phyloP scores from a whole-genome alignment of 805 yeast genomes.

The Yamadazyma takamatsuzukensis region DNA sequence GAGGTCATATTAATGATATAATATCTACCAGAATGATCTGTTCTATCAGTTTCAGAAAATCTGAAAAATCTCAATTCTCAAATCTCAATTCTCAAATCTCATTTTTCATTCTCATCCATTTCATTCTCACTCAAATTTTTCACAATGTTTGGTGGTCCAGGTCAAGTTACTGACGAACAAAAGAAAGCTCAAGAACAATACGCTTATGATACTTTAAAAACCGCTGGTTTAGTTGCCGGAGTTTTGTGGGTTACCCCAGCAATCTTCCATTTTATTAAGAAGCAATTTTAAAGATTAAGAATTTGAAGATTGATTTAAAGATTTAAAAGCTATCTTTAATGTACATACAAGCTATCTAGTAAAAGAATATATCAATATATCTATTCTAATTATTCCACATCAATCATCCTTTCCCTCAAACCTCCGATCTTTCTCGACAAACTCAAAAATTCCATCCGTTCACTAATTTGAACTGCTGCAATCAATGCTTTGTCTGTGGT shows the following conservation, averaged over 20 bases:
- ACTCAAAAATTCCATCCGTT: conserved; percentile 45
- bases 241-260: conserved; percentile 61
- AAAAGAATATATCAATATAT: too few species aligned
- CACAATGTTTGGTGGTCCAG: conserved; percentile 49
- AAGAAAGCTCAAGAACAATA: conserved; percentile 62
- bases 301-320: too few species aligned
- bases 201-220: conserved; percentile 54
- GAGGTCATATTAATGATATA: conserved; percentile 90
- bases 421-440: conserved; percentile 35
- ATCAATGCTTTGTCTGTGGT: conserved; percentile 73
- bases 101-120: background rate
- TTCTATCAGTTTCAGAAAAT: background rate
- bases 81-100: background rate
- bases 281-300: too few species aligned
- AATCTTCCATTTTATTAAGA: conserved; percentile 50
- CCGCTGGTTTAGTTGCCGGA: conserved; percentile 62
- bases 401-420: conserved; percentile 33
- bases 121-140: too few species aligned
- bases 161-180: conserved; percentile 56
- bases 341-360: too few species aligned
- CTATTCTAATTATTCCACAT: conserved; percentile 12
- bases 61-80: too few species aligned
- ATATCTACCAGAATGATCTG: too few species aligned
- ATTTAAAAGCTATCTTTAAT: too few species aligned
- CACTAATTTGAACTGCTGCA: conserved; percentile 84